Evolutionary conservation across 2,329 filamentous ascomycete species (phyloP).

Genomic region (Chrysoporthe puriensis): DNA sequence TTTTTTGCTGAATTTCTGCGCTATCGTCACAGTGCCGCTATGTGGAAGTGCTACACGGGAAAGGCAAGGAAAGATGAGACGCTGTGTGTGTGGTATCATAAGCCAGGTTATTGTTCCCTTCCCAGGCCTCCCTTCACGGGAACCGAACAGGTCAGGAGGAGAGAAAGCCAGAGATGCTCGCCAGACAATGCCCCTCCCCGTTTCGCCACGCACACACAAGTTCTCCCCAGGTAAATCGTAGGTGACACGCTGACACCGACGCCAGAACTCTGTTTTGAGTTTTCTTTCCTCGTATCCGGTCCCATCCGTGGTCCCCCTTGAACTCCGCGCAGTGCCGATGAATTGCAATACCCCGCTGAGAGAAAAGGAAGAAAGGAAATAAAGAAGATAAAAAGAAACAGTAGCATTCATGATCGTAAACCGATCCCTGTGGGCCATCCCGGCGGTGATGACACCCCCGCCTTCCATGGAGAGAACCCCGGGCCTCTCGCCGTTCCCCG

Average conservation of each 20-base stretch:
- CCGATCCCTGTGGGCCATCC: not conserved
- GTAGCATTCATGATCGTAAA: constrained; percentile 6
- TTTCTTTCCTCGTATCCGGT: not conserved
- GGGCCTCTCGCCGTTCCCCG: not conserved
- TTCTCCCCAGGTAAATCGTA: not conserved
- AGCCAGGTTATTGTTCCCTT: not conserved
- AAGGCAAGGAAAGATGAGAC: not conserved
- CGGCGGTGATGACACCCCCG: not conserved
- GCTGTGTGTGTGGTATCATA: not conserved
- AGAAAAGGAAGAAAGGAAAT: not conserved
- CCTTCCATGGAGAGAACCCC: not conserved
- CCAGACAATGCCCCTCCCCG: not conserved
- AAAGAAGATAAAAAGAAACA: not conserved
- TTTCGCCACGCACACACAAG: not conserved
- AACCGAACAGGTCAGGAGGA: not conserved
- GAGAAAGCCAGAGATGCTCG: not conserved
- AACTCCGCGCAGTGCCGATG: constrained; percentile 5
- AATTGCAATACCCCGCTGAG: constrained; percentile 1
- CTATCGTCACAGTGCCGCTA: not conserved
- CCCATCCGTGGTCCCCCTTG: not conserved
- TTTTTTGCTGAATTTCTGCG: not conserved
- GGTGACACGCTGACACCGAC: not conserved
- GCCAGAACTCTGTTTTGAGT: too few relatives aligned
- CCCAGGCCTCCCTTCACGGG: not conserved
- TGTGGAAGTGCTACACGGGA: not conserved